Evolutionary conservation across 108 stramenopile genomes (phyloP).

Genomic region (Cyclotella cryptica): DNA sequence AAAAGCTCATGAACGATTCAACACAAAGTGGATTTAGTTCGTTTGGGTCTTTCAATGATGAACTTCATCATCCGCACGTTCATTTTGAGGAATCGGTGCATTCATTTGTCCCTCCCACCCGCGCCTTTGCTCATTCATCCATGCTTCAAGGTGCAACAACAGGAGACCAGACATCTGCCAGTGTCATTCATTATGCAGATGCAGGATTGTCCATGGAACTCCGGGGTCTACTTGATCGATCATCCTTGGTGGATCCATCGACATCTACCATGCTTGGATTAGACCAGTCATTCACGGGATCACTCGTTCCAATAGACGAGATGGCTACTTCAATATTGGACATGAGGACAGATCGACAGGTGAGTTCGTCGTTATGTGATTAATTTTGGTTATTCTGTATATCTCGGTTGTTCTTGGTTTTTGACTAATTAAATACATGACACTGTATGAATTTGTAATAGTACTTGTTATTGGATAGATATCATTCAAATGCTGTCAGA

Average conservation of each 20-base stretch:
- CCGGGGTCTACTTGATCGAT: conserved; percentile 48
- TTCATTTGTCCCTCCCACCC: conserved; percentile 43
- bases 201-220: conserved; percentile 58
- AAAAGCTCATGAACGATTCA: conserved; percentile 17
- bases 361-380: not conserved
- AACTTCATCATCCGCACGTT: conserved; percentile 27
- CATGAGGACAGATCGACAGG: conserved; percentile 39
- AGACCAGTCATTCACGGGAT: conserved; percentile 52
- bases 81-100: conserved; percentile 46
- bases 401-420: not conserved
- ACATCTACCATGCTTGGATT: conserved; percentile 22
- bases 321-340: conserved; percentile 29
- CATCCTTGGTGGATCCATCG: conserved; percentile 44
- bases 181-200: conserved; percentile 63
- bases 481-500: conserved; percentile 32
- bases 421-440: not conserved
- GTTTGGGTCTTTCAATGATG: conserved; percentile 30
- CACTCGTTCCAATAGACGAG: conserved; percentile 44
- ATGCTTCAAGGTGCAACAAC: conserved; percentile 3
- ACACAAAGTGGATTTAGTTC: conserved; percentile 24
- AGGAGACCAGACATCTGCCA: conserved; percentile 14
- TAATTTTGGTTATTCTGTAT: not conserved
- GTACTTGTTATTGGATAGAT: conserved; percentile 44
- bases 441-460: not conserved
- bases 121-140: conserved; percentile 49